A percentile compares a stretch with the other conserved stretches of the same genome.
Evolutionary conservation across 2,329 filamentous ascomycete genomes (phyloP).

Genomic region (Pestalotiopsis sp.): DNA sequence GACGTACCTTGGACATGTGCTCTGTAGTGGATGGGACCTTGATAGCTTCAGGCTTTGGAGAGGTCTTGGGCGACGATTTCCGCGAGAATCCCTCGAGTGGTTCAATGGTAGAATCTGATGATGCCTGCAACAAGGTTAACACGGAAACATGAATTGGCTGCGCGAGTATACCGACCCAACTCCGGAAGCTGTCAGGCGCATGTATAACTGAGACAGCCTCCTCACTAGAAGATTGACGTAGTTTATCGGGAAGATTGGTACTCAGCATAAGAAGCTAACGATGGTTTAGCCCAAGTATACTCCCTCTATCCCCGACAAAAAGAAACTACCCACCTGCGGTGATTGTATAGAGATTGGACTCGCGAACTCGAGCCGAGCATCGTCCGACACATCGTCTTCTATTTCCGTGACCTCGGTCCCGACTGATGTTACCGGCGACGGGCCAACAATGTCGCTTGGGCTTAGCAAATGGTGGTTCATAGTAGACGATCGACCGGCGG

Average conservation of each 20-base stretch:
- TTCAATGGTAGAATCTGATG: conserved; percentile 40
- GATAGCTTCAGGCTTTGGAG: conserved; percentile 37
- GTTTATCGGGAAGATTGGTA: conserved; percentile 59
- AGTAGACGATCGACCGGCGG: conserved; percentile 45
- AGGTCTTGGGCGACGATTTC: conserved; percentile 39
- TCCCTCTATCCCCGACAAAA: not conserved
- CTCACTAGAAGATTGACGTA: conserved; percentile 66
- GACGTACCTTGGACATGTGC: conserved; percentile 37
- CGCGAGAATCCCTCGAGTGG: conserved; percentile 31
- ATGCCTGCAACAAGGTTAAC: conserved; percentile 39
- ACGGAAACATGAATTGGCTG: not conserved
- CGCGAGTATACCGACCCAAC: conserved; percentile 63
- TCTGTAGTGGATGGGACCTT: conserved; percentile 37
- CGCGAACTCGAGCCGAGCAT: conserved; percentile 45
- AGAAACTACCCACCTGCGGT: conserved; percentile 38
- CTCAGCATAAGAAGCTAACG: conserved; percentile 53
- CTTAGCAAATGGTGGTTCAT: conserved; percentile 57
- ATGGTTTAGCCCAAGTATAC: conserved; percentile 11
- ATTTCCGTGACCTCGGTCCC: conserved; percentile 84
- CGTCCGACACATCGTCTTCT: conserved; percentile 74
- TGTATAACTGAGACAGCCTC: conserved; percentile 91
- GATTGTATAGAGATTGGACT: conserved; percentile 37
- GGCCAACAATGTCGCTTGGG: conserved; percentile 73
- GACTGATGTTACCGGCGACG: conserved; percentile 83
- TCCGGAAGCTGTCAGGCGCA: conserved; percentile 79